These are phyloP conservation scores for Trichoderma citrinoviride DNA, from an alignment of 2,329 filamentous ascomycete genomes.

Conservation along the genomic window DNA sequence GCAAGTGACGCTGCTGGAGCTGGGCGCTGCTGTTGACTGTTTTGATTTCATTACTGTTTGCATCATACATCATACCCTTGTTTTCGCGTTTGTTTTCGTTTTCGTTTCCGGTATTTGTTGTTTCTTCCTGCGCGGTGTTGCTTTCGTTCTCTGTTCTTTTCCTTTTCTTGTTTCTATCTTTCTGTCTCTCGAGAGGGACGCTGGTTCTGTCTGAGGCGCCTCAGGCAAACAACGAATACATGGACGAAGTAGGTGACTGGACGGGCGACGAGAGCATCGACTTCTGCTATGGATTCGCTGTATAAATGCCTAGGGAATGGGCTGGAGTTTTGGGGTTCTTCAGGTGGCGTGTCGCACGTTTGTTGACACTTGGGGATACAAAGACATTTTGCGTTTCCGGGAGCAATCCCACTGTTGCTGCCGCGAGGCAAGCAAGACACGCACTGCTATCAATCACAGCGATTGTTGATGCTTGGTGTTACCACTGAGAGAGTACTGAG, in stretches of 20 bases:
- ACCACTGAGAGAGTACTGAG: neutral
- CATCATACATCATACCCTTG: neutral
- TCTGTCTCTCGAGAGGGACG: neutral
- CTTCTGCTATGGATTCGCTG: neutral
- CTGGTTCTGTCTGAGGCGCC: neutral
- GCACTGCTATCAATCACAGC: neutral
- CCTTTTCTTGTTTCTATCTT: too few species aligned
- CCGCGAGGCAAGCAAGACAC: neutral
- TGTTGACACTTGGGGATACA: neutral
- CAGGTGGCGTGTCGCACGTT: neutral
- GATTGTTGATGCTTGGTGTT: neutral
- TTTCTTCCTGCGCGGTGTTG: too few species aligned
- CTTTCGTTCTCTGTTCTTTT: too few species aligned
- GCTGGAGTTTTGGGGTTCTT: neutral
- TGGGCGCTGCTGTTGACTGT: neutral
- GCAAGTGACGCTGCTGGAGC: neutral
- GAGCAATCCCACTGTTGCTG: conserved; percentile 8
- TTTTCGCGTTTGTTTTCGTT: neutral
- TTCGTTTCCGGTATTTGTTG: too few species aligned
- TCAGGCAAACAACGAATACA: neutral
- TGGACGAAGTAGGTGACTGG: neutral
- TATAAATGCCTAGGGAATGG: neutral
- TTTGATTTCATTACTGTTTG: neutral
- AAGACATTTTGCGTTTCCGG: neutral
- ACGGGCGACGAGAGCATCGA: too few species aligned